These are phyloP conservation scores for Anaeramoeba ignava DNA, from an alignment of 78 protist species.

Conservation along the genomic window DNA sequence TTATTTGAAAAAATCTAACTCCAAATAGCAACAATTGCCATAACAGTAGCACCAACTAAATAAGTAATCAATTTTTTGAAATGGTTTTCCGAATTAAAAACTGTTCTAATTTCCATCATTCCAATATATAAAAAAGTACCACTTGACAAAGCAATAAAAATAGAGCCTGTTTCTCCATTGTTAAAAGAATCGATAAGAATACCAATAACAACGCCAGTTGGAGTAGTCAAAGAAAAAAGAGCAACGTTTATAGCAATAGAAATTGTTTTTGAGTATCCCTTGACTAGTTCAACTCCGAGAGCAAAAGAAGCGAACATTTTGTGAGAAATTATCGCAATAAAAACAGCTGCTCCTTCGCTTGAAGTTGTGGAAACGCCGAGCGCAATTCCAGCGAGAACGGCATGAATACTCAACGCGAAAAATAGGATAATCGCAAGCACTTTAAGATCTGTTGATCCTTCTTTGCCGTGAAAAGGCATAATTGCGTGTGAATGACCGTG, in stretches of 20 bases:
- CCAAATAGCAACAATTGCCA: neutral
- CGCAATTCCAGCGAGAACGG: neutral
- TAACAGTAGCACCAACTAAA: neutral
- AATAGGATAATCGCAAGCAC: neutral
- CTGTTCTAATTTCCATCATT: neutral
- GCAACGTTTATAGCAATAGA: neutral
- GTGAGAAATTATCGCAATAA: neutral
- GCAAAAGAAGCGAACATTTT: neutral
- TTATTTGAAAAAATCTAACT: neutral
- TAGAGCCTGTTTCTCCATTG: neutral
- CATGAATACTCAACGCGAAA: neutral
- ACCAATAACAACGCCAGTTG: neutral
- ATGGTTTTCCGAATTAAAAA: neutral
- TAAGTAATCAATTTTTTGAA: neutral
- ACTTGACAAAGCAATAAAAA: neutral
- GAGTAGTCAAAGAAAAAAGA: neutral
- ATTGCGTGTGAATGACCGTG: neutral
- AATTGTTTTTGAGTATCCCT: neutral
- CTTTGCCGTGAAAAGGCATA: neutral
- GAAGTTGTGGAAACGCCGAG: neutral
- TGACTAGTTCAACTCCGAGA: neutral
- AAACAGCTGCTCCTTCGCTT: neutral
- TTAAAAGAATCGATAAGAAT: neutral
- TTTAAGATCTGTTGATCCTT: neutral
- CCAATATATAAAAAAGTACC: neutral